A percentile compares a stretch with the other conserved stretches of the same genome.
Conservation (phyloP, 192 early-diverging fungal genomes). For the Dissophora globulifera region DNA sequence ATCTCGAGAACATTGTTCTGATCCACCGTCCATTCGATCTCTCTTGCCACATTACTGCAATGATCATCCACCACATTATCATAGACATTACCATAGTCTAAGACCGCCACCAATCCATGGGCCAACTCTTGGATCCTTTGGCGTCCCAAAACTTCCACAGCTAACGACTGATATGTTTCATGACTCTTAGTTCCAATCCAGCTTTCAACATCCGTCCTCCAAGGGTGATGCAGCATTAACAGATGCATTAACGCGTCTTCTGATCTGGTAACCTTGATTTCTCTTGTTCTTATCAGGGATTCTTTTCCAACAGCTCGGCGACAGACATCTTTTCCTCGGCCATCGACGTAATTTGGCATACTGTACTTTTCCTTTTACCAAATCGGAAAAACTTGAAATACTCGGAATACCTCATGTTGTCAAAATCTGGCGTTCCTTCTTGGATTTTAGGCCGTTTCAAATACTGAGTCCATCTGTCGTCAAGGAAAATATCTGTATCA, state of each 20-base stretch:
- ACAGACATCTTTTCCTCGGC: not conserved
- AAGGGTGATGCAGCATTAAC: constrained; percentile 20
- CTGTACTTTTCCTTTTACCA: constrained; percentile 9
- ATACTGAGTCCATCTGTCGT: constrained; percentile 17
- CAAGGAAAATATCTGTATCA: constrained; percentile 13
- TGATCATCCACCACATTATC: not conserved
- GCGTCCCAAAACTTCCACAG: constrained; percentile 6
- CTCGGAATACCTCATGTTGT: constrained; percentile 9
- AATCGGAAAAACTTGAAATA: constrained; percentile 13
- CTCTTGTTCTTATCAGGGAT: constrained; percentile 13
- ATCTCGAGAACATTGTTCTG: constrained; percentile 12
- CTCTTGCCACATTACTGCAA: not conserved
- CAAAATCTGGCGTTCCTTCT: constrained; percentile 7
- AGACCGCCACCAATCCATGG: constrained; percentile 7
- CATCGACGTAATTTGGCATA: not conserved
- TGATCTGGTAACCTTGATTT: not conserved
- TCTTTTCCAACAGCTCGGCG: not conserved
- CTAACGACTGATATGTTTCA: constrained; percentile 14
- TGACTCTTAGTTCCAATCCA: constrained; percentile 22
- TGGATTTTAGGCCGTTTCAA: constrained; percentile 2
- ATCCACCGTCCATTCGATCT: constrained; percentile 12
- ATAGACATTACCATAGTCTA: constrained; percentile 7
- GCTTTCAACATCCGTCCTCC: constrained; percentile 5
- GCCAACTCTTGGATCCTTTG: constrained; percentile 10
- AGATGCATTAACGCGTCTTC: constrained; percentile 27